These are phyloP conservation scores for Acacia confusa DNA, from an alignment of 306 rosid genomes.

Conservation along the genomic window DNA sequence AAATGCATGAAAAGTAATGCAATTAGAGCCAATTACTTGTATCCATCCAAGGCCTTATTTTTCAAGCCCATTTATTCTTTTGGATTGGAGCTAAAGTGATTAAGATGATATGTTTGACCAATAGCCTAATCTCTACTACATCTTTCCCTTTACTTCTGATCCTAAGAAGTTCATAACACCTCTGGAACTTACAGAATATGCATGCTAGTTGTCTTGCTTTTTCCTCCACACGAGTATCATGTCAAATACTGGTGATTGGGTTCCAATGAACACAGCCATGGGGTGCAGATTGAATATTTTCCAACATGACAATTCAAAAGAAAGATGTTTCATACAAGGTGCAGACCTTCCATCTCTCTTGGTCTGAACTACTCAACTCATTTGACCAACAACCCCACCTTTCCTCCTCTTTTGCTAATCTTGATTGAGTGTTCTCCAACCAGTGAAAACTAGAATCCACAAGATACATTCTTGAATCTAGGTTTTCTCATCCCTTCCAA, in stretches of 20 bases:
- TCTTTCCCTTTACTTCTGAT: not conserved
- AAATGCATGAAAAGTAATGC: no score
- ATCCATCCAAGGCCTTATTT: no score
- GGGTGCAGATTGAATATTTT: no score
- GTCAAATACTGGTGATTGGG: not conserved
- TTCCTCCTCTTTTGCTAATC: not conserved
- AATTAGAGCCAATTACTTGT: no score
- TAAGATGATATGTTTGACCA: not conserved
- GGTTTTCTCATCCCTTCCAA: no score
- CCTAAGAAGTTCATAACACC: not conserved
- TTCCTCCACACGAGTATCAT: not conserved
- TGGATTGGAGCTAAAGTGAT: not conserved
- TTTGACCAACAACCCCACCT: not conserved
- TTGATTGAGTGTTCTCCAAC: not conserved
- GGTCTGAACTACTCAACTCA: not conserved
- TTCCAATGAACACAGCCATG: not conserved
- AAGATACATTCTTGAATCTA: not conserved
- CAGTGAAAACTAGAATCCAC: not conserved
- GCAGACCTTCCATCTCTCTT: not conserved
- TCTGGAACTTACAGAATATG: not conserved
- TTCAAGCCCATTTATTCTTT: not conserved
- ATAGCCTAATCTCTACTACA: not conserved
- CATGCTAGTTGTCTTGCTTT: not conserved
- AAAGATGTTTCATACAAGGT: no score
- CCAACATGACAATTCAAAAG: no score